phyloP scores from a whole-genome alignment of 176 grass and related monocot genomes.

The Zoysia japonica region DNA sequence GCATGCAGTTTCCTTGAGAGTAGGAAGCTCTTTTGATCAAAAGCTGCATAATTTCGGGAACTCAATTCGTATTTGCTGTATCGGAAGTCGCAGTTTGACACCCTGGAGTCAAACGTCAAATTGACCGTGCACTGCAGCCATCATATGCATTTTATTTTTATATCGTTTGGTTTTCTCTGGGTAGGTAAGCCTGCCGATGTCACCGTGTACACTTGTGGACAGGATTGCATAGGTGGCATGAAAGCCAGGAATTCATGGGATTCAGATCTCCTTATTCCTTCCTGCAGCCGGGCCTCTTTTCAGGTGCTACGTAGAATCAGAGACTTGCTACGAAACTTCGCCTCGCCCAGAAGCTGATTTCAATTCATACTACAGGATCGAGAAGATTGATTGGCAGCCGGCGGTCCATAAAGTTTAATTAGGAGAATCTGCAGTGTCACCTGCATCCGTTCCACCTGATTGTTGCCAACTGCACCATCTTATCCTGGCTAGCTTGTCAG shows the following conservation, averaged over 20 bases:
- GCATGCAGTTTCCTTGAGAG: conserved; percentile 21
- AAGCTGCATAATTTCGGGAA: conserved; percentile 17
- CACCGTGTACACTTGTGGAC: conserved; percentile 31
- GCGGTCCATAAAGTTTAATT: background rate
- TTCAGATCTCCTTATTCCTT: conserved; percentile 30
- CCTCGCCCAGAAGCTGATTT: background rate
- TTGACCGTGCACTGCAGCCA: conserved; percentile 50
- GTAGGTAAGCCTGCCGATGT: conserved; percentile 45
- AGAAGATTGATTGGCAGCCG: background rate
- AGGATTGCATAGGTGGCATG: conserved; percentile 35
- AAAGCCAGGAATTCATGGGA: conserved; percentile 21
- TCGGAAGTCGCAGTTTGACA: conserved; percentile 40
- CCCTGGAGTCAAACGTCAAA: conserved; percentile 28
- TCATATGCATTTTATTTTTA: conserved; percentile 23
- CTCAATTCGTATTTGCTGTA: background rate
- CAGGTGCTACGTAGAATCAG: background rate
- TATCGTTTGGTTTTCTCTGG: conserved; percentile 8
- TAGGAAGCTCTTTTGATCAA: conserved; percentile 23
- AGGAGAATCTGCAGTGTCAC: conserved; percentile 14
- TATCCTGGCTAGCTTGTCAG: background rate
- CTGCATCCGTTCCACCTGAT: background rate
- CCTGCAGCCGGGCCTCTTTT: conserved; percentile 9
- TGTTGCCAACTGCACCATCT: conserved; percentile 20
- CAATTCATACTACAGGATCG: background rate
- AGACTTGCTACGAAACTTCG: background rate